A percentile compares a stretch with the other conserved stretches of the same genome.
Conservation (phyloP, 345 rosid genomes). For the Populus simonii region DNA sequence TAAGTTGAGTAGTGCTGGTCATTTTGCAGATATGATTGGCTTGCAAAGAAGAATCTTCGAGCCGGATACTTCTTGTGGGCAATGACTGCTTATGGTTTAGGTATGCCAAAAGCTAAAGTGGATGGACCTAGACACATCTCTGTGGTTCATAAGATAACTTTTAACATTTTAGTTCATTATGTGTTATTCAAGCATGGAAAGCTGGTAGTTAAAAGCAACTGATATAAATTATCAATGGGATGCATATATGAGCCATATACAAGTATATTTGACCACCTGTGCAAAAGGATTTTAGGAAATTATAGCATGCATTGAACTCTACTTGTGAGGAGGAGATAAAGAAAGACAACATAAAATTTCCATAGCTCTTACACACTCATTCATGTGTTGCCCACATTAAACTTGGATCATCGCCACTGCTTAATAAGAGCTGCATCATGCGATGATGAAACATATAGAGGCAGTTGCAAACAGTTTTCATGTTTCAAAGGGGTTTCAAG, state of each 20-base stretch:
- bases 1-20: background rate
- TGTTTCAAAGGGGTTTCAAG: background rate
- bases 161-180: background rate
- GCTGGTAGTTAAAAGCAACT: background rate
- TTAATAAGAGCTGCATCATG: background rate
- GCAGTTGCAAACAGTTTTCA: background rate
- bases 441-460: background rate
- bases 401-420: background rate
- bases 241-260: background rate
- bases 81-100: slow-evolving; percentile 92
- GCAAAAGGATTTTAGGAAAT: background rate
- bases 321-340: background rate
- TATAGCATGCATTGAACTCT: background rate
- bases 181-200: background rate
- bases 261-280: background rate
- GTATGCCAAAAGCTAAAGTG: slow-evolving; percentile 32
- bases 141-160: background rate
- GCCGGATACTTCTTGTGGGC: slow-evolving; percentile 88
- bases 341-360: background rate
- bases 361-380: background rate
- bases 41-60: slow-evolving; percentile 66
- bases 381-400: background rate
- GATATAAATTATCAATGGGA: background rate
- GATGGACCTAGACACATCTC: background rate
- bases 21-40: slow-evolving; percentile 78